phyloP scores from a whole-genome alignment of 495 filamentous ascomycete species.

The Melanomma pulvis-pyrius region DNA sequence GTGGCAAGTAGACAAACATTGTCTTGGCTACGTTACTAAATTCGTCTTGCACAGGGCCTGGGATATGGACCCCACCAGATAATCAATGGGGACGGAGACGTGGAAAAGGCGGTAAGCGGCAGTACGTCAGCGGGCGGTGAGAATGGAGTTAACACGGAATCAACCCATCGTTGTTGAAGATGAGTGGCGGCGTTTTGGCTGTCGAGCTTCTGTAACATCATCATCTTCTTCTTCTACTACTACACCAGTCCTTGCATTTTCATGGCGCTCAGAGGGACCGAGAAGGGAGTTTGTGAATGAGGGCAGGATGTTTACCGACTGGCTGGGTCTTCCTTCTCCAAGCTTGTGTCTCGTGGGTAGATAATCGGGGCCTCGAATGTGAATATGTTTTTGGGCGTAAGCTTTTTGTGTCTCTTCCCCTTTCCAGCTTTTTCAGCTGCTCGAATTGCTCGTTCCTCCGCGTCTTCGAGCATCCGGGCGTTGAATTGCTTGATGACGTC shows the following conservation, averaged over 20 bases:
- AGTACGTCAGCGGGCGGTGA: neutral
- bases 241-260: neutral
- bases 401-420: too few species aligned
- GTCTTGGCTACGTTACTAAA: constrained; percentile 4
- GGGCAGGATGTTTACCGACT: neutral
- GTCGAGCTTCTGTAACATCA: neutral
- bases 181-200: neutral
- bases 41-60: neutral
- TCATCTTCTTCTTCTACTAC: too few species aligned
- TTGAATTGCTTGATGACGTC: too few species aligned
- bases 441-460: too few species aligned
- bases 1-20: constrained; percentile 26
- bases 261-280: neutral
- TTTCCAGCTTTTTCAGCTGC: too few species aligned
- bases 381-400: neutral
- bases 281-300: neutral
- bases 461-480: too few species aligned
- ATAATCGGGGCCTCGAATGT: neutral
- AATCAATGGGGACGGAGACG: too few species aligned
- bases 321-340: neutral
- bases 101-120: too few species aligned
- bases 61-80: neutral
- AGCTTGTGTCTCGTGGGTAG: too few species aligned
- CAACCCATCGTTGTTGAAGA: neutral
- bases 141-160: neutral